Evolutionary conservation across 2,329 filamentous ascomycete genomes (phyloP).

Genomic region (Xylariaceae sp.): DNA sequence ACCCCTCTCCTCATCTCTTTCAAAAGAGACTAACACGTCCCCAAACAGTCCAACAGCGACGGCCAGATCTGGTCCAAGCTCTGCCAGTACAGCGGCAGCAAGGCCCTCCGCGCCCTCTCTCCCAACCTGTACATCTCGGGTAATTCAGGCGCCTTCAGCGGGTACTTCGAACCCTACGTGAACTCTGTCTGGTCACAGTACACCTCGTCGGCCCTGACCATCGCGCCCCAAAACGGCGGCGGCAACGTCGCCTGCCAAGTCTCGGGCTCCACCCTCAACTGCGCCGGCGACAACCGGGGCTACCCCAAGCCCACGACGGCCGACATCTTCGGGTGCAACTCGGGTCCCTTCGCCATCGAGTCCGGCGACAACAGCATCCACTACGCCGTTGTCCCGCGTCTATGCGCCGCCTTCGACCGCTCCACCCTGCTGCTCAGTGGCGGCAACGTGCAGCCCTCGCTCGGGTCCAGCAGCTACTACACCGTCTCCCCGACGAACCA

Average conservation of each 20-base stretch:
- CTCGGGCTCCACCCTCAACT: conserved; percentile 32
- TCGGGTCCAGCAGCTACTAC: conserved; percentile 41
- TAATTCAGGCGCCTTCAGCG: conserved; percentile 33
- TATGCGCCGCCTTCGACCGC: conserved; percentile 50
- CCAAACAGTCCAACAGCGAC: no score
- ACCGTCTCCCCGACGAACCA: conserved; percentile 44
- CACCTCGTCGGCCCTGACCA: conserved; percentile 33
- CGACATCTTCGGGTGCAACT: conserved; percentile 51
- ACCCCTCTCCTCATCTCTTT: no score
- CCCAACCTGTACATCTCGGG: conserved; percentile 39
- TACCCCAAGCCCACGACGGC: conserved; percentile 41
- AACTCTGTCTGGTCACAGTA: conserved; percentile 45
- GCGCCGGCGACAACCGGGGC: conserved; percentile 39
- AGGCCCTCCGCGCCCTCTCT: conserved; percentile 41
- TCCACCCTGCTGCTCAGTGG: conserved; percentile 43
- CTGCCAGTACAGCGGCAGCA: conserved; percentile 37
- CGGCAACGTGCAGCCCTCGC: conserved; percentile 43
- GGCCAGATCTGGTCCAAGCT: conserved; percentile 42
- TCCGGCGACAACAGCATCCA: conserved; percentile 38
- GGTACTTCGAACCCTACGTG: conserved; percentile 44
- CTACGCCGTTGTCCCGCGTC: conserved; percentile 41
- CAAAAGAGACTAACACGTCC: no score
- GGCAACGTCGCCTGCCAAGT: conserved; percentile 41
- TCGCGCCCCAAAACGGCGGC: conserved; percentile 40
- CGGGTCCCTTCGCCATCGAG: conserved; percentile 40